phyloP scores from a whole-genome alignment of 176 grass and related monocot genomes.

The Eleusine coracana region DNA sequence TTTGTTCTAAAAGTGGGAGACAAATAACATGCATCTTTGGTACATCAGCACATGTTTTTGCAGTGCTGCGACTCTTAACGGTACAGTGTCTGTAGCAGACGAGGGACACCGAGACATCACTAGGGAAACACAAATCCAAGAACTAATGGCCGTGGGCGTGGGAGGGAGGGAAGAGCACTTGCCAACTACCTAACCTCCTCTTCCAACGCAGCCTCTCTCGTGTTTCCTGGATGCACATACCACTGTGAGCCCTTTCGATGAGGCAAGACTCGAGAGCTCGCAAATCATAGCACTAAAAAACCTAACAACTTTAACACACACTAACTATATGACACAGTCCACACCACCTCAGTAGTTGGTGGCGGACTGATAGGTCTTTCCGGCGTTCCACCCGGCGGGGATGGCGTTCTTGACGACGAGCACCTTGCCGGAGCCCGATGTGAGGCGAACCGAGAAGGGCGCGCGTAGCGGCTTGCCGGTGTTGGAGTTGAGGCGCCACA shows the following conservation, averaged over 20 bases:
- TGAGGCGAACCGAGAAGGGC: conserved; percentile 58
- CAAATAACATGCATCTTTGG: neutral
- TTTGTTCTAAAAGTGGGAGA: too few species aligned
- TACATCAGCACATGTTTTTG: conserved; percentile 1
- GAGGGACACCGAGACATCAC: conserved; percentile 24
- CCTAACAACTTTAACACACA: neutral
- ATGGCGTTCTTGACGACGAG: conserved; percentile 51
- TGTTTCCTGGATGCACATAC: conserved; percentile 44
- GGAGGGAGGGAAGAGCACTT: neutral
- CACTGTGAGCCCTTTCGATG: neutral
- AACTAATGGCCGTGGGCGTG: neutral
- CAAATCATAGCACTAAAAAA: neutral
- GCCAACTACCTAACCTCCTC: conserved; percentile 29
- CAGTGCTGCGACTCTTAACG: neutral
- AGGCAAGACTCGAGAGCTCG: neutral
- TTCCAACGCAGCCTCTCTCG: conserved; percentile 36
- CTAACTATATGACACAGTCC: neutral
- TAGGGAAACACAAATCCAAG: conserved; percentile 18
- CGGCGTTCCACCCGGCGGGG: conserved; percentile 49
- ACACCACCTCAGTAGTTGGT: conserved; percentile 22
- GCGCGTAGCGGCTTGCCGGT: conserved; percentile 43
- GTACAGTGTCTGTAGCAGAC: neutral
- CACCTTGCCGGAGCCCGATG: conserved; percentile 43
- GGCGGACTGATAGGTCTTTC: conserved; percentile 31
- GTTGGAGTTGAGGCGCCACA: conserved; percentile 58